phyloP scores from a whole-genome alignment of 1,284 basidiomycete species.

The Ganoderma lingzhi region DNA sequence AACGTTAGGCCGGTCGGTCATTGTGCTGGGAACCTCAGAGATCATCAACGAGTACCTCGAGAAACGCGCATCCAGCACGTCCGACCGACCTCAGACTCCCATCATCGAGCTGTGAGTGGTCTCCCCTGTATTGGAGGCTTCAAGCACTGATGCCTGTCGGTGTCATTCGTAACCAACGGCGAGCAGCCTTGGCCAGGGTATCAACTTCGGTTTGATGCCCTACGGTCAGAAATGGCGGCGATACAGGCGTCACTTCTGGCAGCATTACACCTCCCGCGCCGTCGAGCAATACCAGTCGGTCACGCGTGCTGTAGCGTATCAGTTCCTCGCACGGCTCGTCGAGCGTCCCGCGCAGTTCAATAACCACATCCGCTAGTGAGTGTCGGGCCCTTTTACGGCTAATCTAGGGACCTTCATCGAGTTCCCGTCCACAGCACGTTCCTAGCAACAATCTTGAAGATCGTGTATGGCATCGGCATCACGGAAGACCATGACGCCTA shows the following conservation, averaged over 20 bases:
- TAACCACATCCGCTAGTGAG: background rate
- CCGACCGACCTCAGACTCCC: conserved; percentile 11
- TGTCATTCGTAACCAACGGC: background rate
- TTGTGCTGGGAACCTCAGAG: conserved; percentile 7
- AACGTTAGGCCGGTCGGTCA: conserved; percentile 8
- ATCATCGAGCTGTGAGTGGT: conserved; percentile 10
- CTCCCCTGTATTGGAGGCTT: background rate
- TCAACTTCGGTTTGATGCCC: conserved; percentile 11
- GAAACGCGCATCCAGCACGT: conserved; percentile 15
- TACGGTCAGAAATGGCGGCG: conserved; percentile 20
- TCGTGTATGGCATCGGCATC: conserved; percentile 15
- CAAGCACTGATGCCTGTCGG: background rate
- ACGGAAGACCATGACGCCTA: conserved; percentile 16
- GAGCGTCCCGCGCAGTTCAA: background rate
- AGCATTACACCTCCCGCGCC: conserved; percentile 7
- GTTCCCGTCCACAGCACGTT: conserved; percentile 4
- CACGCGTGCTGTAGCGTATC: background rate
- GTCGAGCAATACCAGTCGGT: background rate
- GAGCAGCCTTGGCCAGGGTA: background rate
- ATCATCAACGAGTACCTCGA: conserved; percentile 19
- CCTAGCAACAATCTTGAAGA: conserved; percentile 7
- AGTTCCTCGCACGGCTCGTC: conserved; percentile 5
- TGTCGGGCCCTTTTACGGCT: background rate
- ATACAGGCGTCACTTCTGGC: conserved; percentile 16
- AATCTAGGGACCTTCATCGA: too few species aligned